Evolutionary conservation across 208 protist genomes (phyloP), one percentile per base, ranked within the genome.

Genomic region (Leishmania amazonensis): DNA sequence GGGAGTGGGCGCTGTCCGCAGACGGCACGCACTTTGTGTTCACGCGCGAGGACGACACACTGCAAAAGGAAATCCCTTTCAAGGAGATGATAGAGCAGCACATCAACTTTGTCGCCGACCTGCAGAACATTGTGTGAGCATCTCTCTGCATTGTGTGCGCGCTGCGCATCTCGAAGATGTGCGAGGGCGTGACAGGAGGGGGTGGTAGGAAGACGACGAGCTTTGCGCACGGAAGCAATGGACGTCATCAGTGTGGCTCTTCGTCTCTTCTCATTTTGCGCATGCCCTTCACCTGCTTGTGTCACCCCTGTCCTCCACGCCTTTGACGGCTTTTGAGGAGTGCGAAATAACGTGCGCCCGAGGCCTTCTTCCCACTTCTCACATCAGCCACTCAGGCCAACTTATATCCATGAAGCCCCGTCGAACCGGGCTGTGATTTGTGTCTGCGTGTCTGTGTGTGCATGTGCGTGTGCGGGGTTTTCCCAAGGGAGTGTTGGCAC

Each of bases 91-190:
- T 98, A 31, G 81, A 87, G 78, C 79, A 97, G 64, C 86, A 95
- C 80, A 90, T 98, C 58, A 76, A 90, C 24, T 95, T 96, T 80
- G 91, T 91, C 11, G 91, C 89, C 8, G 94, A 96, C 64, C 74
- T 97, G 53, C 94, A 97, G 83, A 94, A 93, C 49, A 94, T 98
- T 86, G 92, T 98, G 31, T 97, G 91, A 83, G 15, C 24, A 35
- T 54, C 51, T 54, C 13, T 3, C 64, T 51, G 45, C 38, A 8
- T 15, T 73, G 40, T 31, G 40, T 73, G 67, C 0, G 67, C 19
- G 3, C 11, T 67, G 51, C 17, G 51, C 51, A 54, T 54, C 51
- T 54, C 15, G 51, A 21, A 1, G 51, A 54, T 15, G 51, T 54
- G 15, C 15, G 51, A 19, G 51, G 3, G 51, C 51, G 9, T 54